Base-by-base conservation (phyloP, 306 rosid genomes). In the Astragalus membranaceus region DNA sequence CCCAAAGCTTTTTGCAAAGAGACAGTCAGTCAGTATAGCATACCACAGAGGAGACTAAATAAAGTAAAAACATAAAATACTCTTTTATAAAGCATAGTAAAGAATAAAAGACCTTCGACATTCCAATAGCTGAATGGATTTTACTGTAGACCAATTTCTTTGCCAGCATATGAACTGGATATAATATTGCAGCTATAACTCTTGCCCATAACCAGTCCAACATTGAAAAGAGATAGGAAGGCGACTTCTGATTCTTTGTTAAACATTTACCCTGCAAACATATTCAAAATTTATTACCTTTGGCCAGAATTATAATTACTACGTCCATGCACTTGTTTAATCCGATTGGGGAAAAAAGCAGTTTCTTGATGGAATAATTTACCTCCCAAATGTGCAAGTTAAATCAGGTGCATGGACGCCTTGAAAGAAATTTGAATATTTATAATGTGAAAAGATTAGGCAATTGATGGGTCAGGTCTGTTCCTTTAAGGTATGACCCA, bases 201-300 rank as follows among this genome's bases (percentile, higher is more conserved):
- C 96, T 94, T 83, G 98, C 94, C 88, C 96, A 85, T 63, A 88
- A 49, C 90, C 87, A 94, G 7, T 94, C 98, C 71, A 80, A 75
- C 64, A 82, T 48, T 51, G 96, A 87, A 76, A 35, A 73, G 43
- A 83, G 70, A 77, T 69, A 65, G 0, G 87, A 80, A 47, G 98
- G 90, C 7, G 88, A 84, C 77, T 74, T 83, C 67, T 41, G 84
- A 73, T 82, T 72, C 84, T 67, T 87, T 43, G 85, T 82, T 74
- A 94, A 82, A 68, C 84, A 94, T 56, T 75, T 85, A 46, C 98
- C 98, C 98, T 94, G 69, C 47, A 67, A 53, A 74, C 53, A 65
- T 65, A 71, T 69, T 54, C 8, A 14, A 78, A 76, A 74, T 66
- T 48, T 50, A 48, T 43, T 37, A 75, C 30, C 44, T 44, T 47